These are phyloP conservation scores for Penstemon barbatus DNA, from an alignment of 257 asterid species.

Conservation along the genomic window DNA sequence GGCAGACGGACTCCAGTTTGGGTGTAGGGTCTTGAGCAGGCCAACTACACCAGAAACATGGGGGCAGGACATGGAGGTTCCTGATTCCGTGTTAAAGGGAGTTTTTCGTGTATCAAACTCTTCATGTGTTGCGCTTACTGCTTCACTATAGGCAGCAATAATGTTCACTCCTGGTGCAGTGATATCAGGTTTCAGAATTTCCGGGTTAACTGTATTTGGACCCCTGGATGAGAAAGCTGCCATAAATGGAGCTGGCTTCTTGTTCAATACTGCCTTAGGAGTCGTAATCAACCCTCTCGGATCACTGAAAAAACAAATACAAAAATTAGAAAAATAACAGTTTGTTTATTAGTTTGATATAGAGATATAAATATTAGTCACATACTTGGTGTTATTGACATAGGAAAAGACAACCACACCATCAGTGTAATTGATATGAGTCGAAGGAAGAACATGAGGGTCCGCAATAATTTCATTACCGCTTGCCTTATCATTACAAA, in stretches of 20 bases:
- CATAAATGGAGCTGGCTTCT: no score
- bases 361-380: not conserved
- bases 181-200: conserved; percentile 56
- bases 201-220: no score
- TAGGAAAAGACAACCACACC: conserved; percentile 41
- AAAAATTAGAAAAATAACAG: no score
- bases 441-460: conserved; percentile 55
- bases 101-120: conserved; percentile 33
- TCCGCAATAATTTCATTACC: conserved; percentile 35
- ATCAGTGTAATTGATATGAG: conserved; percentile 49
- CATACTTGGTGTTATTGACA: conserved; percentile 40
- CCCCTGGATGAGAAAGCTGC: no score
- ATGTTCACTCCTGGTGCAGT: conserved; percentile 70
- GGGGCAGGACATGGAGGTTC: conserved; percentile 80
- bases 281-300: no score
- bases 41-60: conserved; percentile 66
- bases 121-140: conserved; percentile 24
- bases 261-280: no score
- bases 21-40: conserved; percentile 52
- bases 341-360: no score
- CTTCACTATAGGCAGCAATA: conserved; percentile 53
- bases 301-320: no score
- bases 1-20: conserved; percentile 69
- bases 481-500: conserved; percentile 33
- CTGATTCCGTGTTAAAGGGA: conserved; percentile 32